Base-by-base conservation (phyloP, 768 basidiomycete genomes). In the Trametes maxima region DNA sequence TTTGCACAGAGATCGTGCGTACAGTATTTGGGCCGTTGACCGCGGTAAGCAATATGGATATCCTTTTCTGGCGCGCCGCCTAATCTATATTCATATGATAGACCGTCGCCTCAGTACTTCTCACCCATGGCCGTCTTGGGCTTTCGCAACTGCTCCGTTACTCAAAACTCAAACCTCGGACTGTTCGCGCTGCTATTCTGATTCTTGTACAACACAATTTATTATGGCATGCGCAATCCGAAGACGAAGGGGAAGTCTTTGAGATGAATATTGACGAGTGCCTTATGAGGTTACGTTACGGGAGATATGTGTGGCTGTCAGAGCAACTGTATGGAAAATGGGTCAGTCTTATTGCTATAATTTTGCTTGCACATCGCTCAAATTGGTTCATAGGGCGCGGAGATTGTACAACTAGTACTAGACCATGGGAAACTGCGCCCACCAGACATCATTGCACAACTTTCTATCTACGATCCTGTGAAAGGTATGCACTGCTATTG, bases 191-290 rank as follows among this genome's bases (percentile, higher is more conserved):
- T 25, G 81, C 85, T 19, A 76, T 95, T 19, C 77, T 97, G 46
- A 83, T 89, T 46, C 82, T 98, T 54, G 81, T 95, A 17, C 95
- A 98, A 71, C 95, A 98, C 71, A 95, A 97, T 74, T 74, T 97
- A 45, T 79, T 95, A 45, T 95, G 94, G 91, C 92, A 94, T 70
- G 83, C 88, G 10, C 82, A 82, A 40, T 81, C 81, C 5, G 86
- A 87, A 10, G 85, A 86, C n/a, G 88, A 86, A 43, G 85, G 83
- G 5, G 90, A 89, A 64, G 82, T 90, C 59, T 79, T 91, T 49
- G 94, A 97, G 72, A 78, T 96, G 64, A 94, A 94, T 68, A 76
- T 85, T 14, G 84, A 89, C 55, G 93, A 94, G 70, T 95, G 94
- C 71, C 78, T 97, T 37, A 78, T 86, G 75, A 80, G 95, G 57